Base-by-base conservation (phyloP, 2,329 filamentous ascomycete genomes). In the Penicillium hordei region DNA sequence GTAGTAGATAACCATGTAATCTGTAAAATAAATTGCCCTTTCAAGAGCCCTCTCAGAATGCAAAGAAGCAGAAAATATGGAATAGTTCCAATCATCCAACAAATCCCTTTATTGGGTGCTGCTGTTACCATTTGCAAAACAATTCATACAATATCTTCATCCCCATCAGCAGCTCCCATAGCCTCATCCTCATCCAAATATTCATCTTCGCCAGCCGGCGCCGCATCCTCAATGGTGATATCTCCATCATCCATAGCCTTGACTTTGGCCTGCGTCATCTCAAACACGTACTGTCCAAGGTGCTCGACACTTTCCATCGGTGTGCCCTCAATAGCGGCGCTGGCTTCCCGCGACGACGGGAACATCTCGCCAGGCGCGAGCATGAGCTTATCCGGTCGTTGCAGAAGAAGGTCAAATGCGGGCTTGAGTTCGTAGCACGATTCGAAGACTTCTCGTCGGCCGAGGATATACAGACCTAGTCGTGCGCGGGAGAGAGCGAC, bases 241-340 rank as follows among this genome's bases (percentile, higher is more conserved):
- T 72, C 68, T 15, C 75, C 76, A 46, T 73, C 76, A 62, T 81
- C 85, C 67, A 87, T 68, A 44, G 80, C 81, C 68, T 85, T 82
- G 1, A 88, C 74, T 74, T 87, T 89, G 8, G 86, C 86, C 69
- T 89, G 85, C 4, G 92, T 96, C 91, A 99, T 99, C 75, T 99
- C 91, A 72, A 86, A 96, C 23, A 99, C 93, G 74, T 97, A 99
- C 76, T 96, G 89, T 0, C 94, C 94, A 36, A 99, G 76, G 78
- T 99, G 94, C 78, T 99, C 93, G 1, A 97, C 88, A 34, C 89
- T 86, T 67, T 93, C 90, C 90, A 99, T 97, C 21, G 86, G 81
- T 1, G 86, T 88, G n/a, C 75, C 76, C 42, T 75, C 78, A 7
- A 78, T 70, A 7, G 81, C 78, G 19, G 80, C 81, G 9, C 80